Evolutionary conservation across 2,329 filamentous ascomycete species (phyloP).

Genomic region (Aspergillus awamori): DNA sequence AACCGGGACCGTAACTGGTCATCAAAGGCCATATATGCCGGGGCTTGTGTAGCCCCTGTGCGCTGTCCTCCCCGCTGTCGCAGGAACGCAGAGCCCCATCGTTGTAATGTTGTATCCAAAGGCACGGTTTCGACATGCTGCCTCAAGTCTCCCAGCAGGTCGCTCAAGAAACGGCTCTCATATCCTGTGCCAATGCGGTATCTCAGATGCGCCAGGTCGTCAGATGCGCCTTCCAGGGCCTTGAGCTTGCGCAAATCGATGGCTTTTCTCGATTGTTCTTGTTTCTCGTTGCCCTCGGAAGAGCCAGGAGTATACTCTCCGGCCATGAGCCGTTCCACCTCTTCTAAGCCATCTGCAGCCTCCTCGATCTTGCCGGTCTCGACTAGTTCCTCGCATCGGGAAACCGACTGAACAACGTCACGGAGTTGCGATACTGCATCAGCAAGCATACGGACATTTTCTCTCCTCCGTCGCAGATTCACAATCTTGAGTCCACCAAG

Average conservation of each 20-base stretch:
- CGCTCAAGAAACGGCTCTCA: constrained; percentile 75
- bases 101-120: constrained; percentile 71
- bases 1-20: constrained; percentile 72
- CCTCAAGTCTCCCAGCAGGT: constrained; percentile 77
- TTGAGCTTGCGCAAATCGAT: constrained; percentile 75
- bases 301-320: constrained; percentile 61
- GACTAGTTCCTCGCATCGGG: constrained; percentile 76
- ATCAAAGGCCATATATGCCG: constrained; percentile 76
- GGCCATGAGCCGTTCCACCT: constrained; percentile 76
- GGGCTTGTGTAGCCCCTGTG: constrained; percentile 69
- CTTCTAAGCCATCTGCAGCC: constrained; percentile 76
- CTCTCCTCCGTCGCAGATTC: constrained; percentile 75
- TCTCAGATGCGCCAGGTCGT: constrained; percentile 75
- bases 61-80: constrained; percentile 69
- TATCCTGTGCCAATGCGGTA: constrained; percentile 84
- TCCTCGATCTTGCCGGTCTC: constrained; percentile 81
- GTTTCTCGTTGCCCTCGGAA: constrained; percentile 29
- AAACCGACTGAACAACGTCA: constrained; percentile 74
- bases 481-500: constrained; percentile 82
- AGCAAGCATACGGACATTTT: constrained; percentile 81
- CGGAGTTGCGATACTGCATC: constrained; percentile 82
- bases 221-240: constrained; percentile 76
- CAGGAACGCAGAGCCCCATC: constrained; percentile 80
- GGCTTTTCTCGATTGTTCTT: constrained; percentile 45
- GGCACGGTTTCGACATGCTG: constrained; percentile 77